Conservation (phyloP, 108 stramenopile species). For the Thalassiosira profunda region DNA sequence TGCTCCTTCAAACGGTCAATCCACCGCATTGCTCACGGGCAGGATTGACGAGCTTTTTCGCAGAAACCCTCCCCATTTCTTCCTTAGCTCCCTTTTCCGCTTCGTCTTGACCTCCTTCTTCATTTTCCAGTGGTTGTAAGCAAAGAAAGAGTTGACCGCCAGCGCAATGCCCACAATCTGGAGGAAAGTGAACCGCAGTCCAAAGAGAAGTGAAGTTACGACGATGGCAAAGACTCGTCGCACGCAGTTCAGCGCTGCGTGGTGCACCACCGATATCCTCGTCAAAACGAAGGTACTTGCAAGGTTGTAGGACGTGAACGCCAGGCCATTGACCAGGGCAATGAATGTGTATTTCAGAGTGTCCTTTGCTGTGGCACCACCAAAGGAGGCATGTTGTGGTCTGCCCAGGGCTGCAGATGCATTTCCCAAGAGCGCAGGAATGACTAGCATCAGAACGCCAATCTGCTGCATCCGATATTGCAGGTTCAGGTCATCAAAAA, state of each 20-base stretch:
- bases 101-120: constrained; percentile 20
- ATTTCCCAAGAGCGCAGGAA: constrained; percentile 45
- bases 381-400: neutral
- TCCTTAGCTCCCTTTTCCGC: constrained; percentile 20
- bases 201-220: constrained; percentile 74
- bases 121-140: constrained; percentile 54
- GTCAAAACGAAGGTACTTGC: constrained; percentile 72
- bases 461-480: constrained; percentile 89
- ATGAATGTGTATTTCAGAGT: constrained; percentile 33
- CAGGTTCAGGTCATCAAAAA: constrained; percentile 75
- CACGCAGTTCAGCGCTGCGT: constrained; percentile 87
- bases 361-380: neutral
- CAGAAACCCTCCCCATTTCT: constrained; percentile 28
- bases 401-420: neutral
- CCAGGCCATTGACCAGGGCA: constrained; percentile 69
- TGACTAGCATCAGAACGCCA: constrained; percentile 48
- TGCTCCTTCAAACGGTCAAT: too few species aligned
- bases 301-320: constrained; percentile 81
- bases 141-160: constrained; percentile 63
- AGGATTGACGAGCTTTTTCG: neutral
- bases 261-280: constrained; percentile 78
- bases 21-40: neutral
- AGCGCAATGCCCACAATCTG: constrained; percentile 59
- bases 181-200: constrained; percentile 52
- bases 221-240: constrained; percentile 85